phyloP scores from a whole-genome alignment of 2,329 filamentous ascomycete species.

The Davidsoniella eucalypti region DNA sequence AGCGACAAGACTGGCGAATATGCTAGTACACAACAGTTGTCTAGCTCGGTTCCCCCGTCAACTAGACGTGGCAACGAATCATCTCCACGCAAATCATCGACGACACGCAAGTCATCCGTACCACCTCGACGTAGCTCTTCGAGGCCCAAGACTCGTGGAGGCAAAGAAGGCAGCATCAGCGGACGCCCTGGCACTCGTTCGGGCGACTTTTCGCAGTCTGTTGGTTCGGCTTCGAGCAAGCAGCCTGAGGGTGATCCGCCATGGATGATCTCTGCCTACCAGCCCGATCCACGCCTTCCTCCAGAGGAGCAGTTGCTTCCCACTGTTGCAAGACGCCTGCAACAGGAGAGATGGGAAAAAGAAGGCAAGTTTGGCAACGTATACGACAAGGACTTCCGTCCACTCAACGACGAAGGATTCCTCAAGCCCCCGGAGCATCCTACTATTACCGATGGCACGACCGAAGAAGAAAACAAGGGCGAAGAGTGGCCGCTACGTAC shows the following conservation, averaged over 20 bases:
- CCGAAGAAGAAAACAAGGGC: constrained; percentile 15
- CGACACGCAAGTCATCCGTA: constrained; percentile 29
- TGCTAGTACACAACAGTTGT: background rate
- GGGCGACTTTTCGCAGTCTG: constrained; percentile 28
- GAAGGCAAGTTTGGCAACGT: constrained; percentile 73
- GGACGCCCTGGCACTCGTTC: constrained; percentile 48
- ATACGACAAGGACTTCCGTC: constrained; percentile 77
- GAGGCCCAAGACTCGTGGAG: constrained; percentile 15
- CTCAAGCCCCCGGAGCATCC: constrained; percentile 26
- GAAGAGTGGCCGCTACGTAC: constrained; percentile 45
- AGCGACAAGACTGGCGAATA: constrained; percentile 35
- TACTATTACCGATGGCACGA: background rate
- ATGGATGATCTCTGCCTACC: constrained; percentile 90
- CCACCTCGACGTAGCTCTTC: constrained; percentile 25
- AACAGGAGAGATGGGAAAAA: constrained; percentile 89
- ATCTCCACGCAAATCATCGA: constrained; percentile 11
- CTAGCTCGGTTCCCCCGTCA: constrained; percentile 8
- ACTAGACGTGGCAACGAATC: constrained; percentile 7
- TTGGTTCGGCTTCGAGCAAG: constrained; percentile 24
- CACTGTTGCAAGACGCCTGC: constrained; percentile 76
- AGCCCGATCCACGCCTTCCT: constrained; percentile 82
- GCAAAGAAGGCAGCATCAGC: constrained; percentile 38
- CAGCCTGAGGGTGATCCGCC: constrained; percentile 87
- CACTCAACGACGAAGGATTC: constrained; percentile 53
- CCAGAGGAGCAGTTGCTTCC: constrained; percentile 92